Base-by-base conservation (phyloP, 768 basidiomycete species). In the Brasilioporus rufonigricans region DNA sequence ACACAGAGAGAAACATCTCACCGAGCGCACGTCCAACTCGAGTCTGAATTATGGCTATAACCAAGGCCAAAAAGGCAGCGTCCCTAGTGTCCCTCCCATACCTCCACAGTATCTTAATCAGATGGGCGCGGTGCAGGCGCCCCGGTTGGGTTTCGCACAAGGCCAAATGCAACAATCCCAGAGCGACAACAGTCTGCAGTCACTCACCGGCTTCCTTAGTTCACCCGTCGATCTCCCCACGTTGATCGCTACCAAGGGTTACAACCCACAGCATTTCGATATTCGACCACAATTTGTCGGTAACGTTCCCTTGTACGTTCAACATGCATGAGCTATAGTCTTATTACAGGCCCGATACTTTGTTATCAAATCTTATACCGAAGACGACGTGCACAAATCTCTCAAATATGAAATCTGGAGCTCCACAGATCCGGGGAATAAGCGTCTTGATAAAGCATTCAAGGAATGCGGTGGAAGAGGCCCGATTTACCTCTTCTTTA, bases 311-410 rank as follows among this genome's bases (percentile, higher is more conserved):
- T 40, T 40, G 18, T 5, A 43, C 16, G 21, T 35, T 16, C 18
- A 10, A 21, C 23, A 26, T 35, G 47, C 40, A 44, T 39, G 43
- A 41, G 27, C 52, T 60, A 29, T 56, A 45, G n/a, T 44, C 29
- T 43, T 16, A 24, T 60, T 59, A 7, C 56, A 93, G 86, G 93
- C 96, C 4, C 81, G 95, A 16, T 98, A 80, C 74, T 98, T 98
- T 66, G 96, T 98, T 31, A 98, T 99, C 79, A 99, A 99, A 71
- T 96, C 93, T 0, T 99, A 95, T 73, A 98, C 97, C 1, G 96
- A 98, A 71, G 97, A 98, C 65, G 96, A 99, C 66, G 96, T 99
- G 1, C 96, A 98, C 75, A 99, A 99, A 71, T 95, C 92, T 16
- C 80, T 97, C 64, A 96, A 96, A 65, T 95, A 96, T 61, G 94